These are phyloP conservation scores for Marasmius oreades DNA, from an alignment of 1,284 basidiomycete species.

Conservation along the genomic window DNA sequence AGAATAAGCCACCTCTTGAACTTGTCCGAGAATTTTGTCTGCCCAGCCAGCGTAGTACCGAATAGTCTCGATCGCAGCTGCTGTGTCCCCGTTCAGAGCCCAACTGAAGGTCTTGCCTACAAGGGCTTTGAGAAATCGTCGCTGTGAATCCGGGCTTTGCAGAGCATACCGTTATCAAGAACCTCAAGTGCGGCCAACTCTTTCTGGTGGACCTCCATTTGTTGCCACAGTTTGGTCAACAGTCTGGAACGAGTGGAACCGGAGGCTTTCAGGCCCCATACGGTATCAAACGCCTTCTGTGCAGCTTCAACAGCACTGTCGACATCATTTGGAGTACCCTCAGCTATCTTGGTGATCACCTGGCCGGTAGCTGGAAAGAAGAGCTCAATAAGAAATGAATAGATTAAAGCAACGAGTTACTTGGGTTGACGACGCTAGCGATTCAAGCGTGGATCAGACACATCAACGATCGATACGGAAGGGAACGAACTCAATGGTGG, in stretches of 20 bases:
- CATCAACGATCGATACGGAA: neutral
- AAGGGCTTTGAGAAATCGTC: neutral
- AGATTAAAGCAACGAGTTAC: conserved; percentile 23
- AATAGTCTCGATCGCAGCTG: conserved; percentile 41
- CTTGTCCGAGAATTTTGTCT: conserved; percentile 68
- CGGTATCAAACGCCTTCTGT: conserved; percentile 59
- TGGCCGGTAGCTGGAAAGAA: conserved; percentile 54
- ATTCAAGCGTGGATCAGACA: neutral
- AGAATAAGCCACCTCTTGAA: conserved; percentile 42
- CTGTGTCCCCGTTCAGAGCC: conserved; percentile 52
- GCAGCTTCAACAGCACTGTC: conserved; percentile 73
- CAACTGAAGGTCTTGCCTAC: conserved; percentile 48
- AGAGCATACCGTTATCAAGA: conserved; percentile 51
- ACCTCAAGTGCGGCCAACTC: conserved; percentile 72
- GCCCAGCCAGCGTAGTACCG: conserved; percentile 48
- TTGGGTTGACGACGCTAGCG: conserved; percentile 70
- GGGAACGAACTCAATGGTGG: conserved; percentile 52
- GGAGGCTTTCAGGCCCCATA: conserved; percentile 62
- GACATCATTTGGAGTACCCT: conserved; percentile 65
- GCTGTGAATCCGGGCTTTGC: neutral
- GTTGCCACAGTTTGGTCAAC: conserved; percentile 65
- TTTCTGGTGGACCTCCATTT: conserved; percentile 68
- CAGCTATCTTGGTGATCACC: conserved; percentile 57
- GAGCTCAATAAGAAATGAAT: neutral
- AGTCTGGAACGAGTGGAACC: conserved; percentile 60